Evolutionary conservation across 129 eudicot genomes (phyloP).

Genomic region (Glebionis coronaria): DNA sequence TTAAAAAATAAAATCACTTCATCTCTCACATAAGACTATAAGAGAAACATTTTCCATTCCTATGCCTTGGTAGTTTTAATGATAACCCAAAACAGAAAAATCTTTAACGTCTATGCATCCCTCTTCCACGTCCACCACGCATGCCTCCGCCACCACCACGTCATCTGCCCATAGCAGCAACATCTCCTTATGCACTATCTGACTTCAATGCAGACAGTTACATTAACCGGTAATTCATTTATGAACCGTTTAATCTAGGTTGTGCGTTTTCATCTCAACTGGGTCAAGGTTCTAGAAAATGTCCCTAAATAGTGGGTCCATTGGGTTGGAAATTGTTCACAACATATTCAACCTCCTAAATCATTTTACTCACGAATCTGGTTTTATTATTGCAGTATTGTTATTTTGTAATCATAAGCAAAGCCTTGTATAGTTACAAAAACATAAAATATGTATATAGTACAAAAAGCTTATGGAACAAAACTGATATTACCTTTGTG

Average conservation of each 20-base stretch:
- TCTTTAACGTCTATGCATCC: too few species aligned
- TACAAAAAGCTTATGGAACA: not conserved
- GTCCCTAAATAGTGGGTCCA: too few species aligned
- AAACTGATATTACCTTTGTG: conserved; percentile 67
- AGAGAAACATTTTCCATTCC: conserved; percentile 13
- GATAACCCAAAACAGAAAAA: too few species aligned
- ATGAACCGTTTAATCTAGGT: not conserved
- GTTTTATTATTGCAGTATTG: not conserved
- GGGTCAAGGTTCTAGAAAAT: too few species aligned
- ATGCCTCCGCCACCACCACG: too few species aligned
- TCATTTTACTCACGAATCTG: not conserved
- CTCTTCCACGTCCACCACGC: too few species aligned
- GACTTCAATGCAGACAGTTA: conserved; percentile 51
- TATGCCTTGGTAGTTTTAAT: conserved; percentile 20
- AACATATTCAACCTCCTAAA: not conserved
- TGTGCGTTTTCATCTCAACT: not conserved
- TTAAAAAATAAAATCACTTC: too few species aligned
- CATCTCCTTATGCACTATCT: conserved; percentile 98
- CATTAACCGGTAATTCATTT: not conserved
- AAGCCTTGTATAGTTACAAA: not conserved
- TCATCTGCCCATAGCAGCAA: too few species aligned
- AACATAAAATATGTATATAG: not conserved
- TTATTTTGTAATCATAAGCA: not conserved
- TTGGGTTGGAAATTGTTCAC: not conserved
- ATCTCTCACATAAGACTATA: not conserved